A percentile compares a stretch with the other conserved stretches of the same genome.
These are phyloP conservation scores for Daedaleopsis nitida DNA, from an alignment of 768 basidiomycete genomes.

Conservation along the genomic window DNA sequence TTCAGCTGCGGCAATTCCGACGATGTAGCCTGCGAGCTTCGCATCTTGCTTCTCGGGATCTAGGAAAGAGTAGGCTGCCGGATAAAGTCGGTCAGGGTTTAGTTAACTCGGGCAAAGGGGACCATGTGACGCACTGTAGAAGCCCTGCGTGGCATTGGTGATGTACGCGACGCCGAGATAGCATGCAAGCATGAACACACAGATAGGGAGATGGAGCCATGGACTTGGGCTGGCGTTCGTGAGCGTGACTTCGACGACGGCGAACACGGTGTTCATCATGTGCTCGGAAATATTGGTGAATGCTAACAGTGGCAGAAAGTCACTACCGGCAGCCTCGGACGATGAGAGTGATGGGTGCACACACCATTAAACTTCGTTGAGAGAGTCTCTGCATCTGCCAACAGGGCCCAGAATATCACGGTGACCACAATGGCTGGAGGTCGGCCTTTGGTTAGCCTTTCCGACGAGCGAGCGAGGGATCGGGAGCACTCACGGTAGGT, in stretches of 20 bases:
- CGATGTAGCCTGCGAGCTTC: slow-evolving; percentile 59
- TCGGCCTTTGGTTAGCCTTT: not conserved
- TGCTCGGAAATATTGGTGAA: slow-evolving; percentile 56
- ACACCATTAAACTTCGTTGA: slow-evolving; percentile 39
- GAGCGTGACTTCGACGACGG: slow-evolving; percentile 57
- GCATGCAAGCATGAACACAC: slow-evolving; percentile 49
- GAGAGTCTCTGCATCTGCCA: slow-evolving; percentile 47
- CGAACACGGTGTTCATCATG: slow-evolving; percentile 57
- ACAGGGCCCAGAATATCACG: slow-evolving; percentile 60
- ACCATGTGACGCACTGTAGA: slow-evolving; percentile 56
- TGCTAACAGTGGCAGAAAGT: slow-evolving; percentile 46
- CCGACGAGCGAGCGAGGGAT: not conserved
- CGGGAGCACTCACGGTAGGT: slow-evolving; percentile 54
- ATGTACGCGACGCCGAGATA: slow-evolving; percentile 75
- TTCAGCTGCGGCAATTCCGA: slow-evolving; percentile 58
- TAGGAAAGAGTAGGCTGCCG: slow-evolving; percentile 65
- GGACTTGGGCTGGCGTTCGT: slow-evolving; percentile 54
- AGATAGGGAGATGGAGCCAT: slow-evolving; percentile 51
- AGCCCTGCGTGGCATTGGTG: slow-evolving; percentile 57
- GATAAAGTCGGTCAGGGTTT: not conserved
- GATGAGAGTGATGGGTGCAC: slow-evolving; percentile 18
- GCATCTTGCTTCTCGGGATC: slow-evolving; percentile 47
- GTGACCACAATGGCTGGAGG: slow-evolving; percentile 64
- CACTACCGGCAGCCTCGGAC: slow-evolving; percentile 8
- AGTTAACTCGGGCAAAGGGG: not conserved